Conservation (phyloP, 1,139 yeast genomes). For the Geotrichum phurueaensis region DNA sequence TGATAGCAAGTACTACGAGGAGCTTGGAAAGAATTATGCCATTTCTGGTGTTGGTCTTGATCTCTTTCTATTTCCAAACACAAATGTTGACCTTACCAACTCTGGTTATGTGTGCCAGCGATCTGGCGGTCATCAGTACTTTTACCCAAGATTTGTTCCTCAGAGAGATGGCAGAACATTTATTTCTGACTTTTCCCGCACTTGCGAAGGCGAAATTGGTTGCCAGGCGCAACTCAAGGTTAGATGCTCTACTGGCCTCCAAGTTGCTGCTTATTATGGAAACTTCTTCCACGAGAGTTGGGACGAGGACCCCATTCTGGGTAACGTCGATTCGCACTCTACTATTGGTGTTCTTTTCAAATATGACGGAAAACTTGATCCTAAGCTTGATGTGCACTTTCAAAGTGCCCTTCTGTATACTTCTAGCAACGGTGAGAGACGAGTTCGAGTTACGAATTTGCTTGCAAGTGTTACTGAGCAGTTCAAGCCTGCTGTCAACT, state of each 20-base stretch:
- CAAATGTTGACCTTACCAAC: constrained; percentile 69
- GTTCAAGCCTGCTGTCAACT: constrained; percentile 66
- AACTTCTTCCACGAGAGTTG: constrained; percentile 36
- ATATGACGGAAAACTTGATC: constrained; percentile 70
- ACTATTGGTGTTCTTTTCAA: constrained; percentile 64
- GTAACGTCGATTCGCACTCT: constrained; percentile 60
- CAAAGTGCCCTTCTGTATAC: constrained; percentile 89
- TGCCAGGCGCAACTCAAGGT: constrained; percentile 79
- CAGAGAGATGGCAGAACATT: constrained; percentile 67
- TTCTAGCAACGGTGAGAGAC: constrained; percentile 64
- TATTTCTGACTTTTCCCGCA: constrained; percentile 49
- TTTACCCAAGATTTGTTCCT: constrained; percentile 62
- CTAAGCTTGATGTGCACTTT: constrained; percentile 76
- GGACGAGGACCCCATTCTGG: constrained; percentile 60
- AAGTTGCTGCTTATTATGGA: constrained; percentile 74
- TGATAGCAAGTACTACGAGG: constrained; percentile 56
- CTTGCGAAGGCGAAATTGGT: constrained; percentile 42
- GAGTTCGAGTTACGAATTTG: constrained; percentile 76
- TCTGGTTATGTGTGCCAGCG: constrained; percentile 58
- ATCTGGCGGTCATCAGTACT: constrained; percentile 66
- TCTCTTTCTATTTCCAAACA: constrained; percentile 60
- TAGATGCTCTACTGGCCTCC: constrained; percentile 85
- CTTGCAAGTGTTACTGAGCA: constrained; percentile 78
- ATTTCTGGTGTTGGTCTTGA: constrained; percentile 68
- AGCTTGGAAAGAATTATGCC: constrained; percentile 54